A percentile compares a stretch with the other conserved stretches of the same genome.
Conservation (phyloP, 176 grass and related monocot species). For the Oryza coarctata region DNA sequence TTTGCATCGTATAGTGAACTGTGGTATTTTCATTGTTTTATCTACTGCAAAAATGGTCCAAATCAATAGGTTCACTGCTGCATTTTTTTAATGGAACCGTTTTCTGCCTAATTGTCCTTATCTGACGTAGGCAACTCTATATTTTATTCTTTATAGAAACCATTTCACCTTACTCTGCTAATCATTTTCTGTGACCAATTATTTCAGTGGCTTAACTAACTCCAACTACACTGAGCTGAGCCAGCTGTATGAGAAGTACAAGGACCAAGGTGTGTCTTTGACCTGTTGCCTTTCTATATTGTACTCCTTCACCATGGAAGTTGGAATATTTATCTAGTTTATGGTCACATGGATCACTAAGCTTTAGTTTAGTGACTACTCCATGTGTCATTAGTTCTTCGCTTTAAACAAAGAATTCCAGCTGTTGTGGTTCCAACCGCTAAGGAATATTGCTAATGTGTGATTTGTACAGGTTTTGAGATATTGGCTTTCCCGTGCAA, state of each 20-base stretch:
- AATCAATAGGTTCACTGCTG: not conserved
- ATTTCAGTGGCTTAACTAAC: constrained; percentile 84
- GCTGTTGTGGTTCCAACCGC: not conserved
- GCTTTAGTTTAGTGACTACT: not conserved
- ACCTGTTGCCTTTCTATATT: constrained; percentile 13
- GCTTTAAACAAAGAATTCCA: not conserved
- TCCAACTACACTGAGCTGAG: constrained; percentile 93
- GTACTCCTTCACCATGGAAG: not conserved
- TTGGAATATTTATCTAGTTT: not conserved
- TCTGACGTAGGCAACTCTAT: not conserved
- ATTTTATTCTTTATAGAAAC: not conserved
- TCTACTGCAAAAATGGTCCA: not conserved
- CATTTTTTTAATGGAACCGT: not conserved
- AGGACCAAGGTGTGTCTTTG: constrained; percentile 60
- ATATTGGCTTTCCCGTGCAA: constrained; percentile 90
- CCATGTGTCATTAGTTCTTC: not conserved
- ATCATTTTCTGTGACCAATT: constrained; percentile 25
- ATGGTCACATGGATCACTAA: not conserved
- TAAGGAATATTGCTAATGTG: not conserved
- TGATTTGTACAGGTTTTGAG: constrained; percentile 63
- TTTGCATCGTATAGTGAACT: not conserved
- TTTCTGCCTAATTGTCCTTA: not conserved
- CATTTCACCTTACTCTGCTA: constrained; percentile 4
- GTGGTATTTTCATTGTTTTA: not conserved
- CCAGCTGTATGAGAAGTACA: constrained; percentile 85